Base-by-base conservation (phyloP, 108 stramenopile species). In the Chaetoceros tenuissimus region DNA sequence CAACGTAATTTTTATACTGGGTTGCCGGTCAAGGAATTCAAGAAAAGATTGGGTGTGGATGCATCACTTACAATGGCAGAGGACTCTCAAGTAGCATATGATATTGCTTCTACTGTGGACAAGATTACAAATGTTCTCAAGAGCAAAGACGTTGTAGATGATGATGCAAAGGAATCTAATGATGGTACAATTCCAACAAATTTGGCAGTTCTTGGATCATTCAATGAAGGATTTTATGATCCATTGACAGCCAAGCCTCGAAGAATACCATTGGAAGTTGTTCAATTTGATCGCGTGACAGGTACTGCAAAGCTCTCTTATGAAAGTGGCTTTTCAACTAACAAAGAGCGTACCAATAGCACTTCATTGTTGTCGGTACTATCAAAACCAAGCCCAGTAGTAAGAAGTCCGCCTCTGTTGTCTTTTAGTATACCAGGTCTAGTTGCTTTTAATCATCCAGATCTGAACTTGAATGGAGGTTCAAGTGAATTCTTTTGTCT, bases 211-310 rank as follows among this genome's bases (percentile, higher is more conserved):
- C 48, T 86, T 27, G 89, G 89, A 24, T 83, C 83, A 2, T 92
- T 74, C 52, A 72, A 87, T 46, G 89, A 92, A 73, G 89, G 89
- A 0, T 89, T 89, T 57, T 89, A 89, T 52, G 82, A 83, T 61
- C 88, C 88, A 25, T 72, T 89, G 31, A 89, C 88, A 20, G 89
- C 76, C 5, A 87, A 85, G 59, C 77, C 81, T 20, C 68, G 89
- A 20, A 69, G 82, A 24, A 84, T 92, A 10, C 89, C 89, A 16
- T 63, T 92, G 57, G 89, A 92, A 62, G 53, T 92, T 31, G 77
- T 92, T 26, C 75, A 80, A n/a, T 59, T 78, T 53, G 89, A 86
- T 57, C 53, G 62, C 30, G 34, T 21, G 34, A 54, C 72, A 0
- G 78, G 80, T 10, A 55, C 69, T 51, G 71, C 69, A 34, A 80